Percentiles rank a stretch among this genome's conserved stretches.
Conservation (phyloP, 495 filamentous ascomycete species). For the Penicillium robsamsonii region DNA sequence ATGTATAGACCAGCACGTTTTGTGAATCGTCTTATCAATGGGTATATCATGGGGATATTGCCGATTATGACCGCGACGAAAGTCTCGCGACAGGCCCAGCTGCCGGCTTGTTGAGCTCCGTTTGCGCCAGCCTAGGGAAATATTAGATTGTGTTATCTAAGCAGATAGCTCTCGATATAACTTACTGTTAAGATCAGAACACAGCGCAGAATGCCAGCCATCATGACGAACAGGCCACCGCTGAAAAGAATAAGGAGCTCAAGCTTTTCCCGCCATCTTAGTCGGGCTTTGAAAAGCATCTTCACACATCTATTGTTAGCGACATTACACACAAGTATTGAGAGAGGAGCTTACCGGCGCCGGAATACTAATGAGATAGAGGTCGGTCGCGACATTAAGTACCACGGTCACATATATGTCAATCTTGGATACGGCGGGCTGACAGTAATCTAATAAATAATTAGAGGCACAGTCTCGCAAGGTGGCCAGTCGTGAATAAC, state of each 20-base stretch:
- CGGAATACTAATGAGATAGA: conserved; percentile 57
- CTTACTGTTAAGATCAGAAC: conserved; percentile 54
- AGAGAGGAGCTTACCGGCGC: conserved; percentile 38
- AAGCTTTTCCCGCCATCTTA: conserved; percentile 50
- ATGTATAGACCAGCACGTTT: conserved; percentile 34
- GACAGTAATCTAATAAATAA: conserved; percentile 35
- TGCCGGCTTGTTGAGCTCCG: conserved; percentile 53
- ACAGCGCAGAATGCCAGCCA: conserved; percentile 58
- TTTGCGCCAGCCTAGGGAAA: conserved; percentile 41
- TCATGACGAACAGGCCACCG: conserved; percentile 59
- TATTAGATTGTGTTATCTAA: neutral
- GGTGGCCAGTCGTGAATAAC: conserved; percentile 19
- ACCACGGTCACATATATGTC: conserved; percentile 49
- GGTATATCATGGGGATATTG: conserved; percentile 62
- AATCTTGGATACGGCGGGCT: conserved; percentile 48
- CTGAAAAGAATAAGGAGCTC: conserved; percentile 57
- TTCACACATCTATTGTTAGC: conserved; percentile 21
- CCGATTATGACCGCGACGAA: conserved; percentile 60
- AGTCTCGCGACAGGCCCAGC: conserved; percentile 63
- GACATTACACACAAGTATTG: neutral
- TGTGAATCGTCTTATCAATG: conserved; percentile 42
- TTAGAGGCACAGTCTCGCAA: neutral
- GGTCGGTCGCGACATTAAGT: conserved; percentile 52
- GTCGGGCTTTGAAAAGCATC: conserved; percentile 54
- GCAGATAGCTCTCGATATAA: neutral